These are phyloP conservation scores for Novymonas esmeraldas DNA, from an alignment of 208 protist genomes.

Conservation along the genomic window DNA sequence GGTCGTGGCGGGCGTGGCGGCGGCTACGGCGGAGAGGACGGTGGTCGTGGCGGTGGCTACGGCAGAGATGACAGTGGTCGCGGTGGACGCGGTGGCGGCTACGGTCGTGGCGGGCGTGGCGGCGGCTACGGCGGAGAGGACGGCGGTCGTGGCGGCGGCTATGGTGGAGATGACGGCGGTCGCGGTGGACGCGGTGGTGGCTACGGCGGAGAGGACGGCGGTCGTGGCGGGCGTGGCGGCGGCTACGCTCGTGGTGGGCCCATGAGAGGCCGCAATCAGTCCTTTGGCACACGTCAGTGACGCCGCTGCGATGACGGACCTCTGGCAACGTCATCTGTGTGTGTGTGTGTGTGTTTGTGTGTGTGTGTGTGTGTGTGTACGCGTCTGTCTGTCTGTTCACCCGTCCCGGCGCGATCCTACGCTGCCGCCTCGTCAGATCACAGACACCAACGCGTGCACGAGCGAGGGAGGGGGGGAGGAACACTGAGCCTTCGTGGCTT, in stretches of 20 bases:
- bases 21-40: background rate
- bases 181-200: background rate
- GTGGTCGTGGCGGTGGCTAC: conserved; percentile 11
- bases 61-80: too few relatives aligned
- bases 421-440: background rate
- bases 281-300: conserved; percentile 26
- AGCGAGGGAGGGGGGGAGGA: too few relatives aligned
- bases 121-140: conserved; percentile 19
- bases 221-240: conserved; percentile 17
- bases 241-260: conserved; percentile 17
- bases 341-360: background rate
- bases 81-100: conserved; percentile 8
- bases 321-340: background rate
- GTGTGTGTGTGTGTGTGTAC: background rate
- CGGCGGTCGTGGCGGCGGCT: conserved; percentile 5
- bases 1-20: conserved; percentile 1
- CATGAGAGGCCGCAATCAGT: conserved; percentile 15
- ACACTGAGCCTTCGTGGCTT: too few relatives aligned
- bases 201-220: background rate
- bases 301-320: background rate
- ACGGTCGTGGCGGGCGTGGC: conserved; percentile 18
- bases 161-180: conserved; percentile 1
- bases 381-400: background rate
- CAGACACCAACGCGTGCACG: background rate
- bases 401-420: background rate